These are phyloP conservation scores for Ascoidea asiatica DNA, from an alignment of 805 yeast genomes.

Conservation along the genomic window DNA sequence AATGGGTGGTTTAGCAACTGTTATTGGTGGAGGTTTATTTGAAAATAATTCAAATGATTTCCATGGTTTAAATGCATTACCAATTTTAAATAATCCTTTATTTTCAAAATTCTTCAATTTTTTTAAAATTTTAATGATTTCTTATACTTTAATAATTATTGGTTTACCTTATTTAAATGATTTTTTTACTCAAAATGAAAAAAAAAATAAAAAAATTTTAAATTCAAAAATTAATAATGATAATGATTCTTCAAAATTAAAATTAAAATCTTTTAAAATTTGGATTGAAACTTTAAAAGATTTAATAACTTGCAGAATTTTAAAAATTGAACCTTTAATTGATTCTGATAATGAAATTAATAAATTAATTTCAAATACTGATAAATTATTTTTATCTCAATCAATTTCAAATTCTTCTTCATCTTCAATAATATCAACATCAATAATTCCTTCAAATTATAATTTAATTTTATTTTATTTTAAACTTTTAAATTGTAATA, in stretches of 20 bases:
- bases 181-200: background rate
- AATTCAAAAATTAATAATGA: conserved; percentile 1
- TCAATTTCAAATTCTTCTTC: too few relatives aligned
- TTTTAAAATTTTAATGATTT: conserved; percentile 16
- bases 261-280: too few relatives aligned
- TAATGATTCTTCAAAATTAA: conserved; percentile 6
- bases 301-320: conserved; percentile 3
- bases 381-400: too few relatives aligned
- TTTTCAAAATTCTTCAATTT: conserved; percentile 15
- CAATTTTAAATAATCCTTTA: conserved; percentile 19
- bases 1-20: conserved; percentile 36
- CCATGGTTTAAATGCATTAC: conserved; percentile 30
- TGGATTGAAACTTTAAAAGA: background rate
- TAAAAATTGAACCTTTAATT: conserved; percentile 1
- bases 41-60: conserved; percentile 21
- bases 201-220: conserved; percentile 1
- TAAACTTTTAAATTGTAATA: conserved; percentile 3
- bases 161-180: conserved; percentile 11
- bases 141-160: conserved; percentile 12
- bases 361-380: background rate
- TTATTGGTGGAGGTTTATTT: conserved; percentile 24
- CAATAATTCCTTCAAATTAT: too few relatives aligned
- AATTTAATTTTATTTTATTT: too few relatives aligned
- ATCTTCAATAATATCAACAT: too few relatives aligned
- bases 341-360: conserved; percentile 1